phyloP scores from a whole-genome alignment of 2,329 filamentous ascomycete genomes.

The Colletotrichum endophyticum region DNA sequence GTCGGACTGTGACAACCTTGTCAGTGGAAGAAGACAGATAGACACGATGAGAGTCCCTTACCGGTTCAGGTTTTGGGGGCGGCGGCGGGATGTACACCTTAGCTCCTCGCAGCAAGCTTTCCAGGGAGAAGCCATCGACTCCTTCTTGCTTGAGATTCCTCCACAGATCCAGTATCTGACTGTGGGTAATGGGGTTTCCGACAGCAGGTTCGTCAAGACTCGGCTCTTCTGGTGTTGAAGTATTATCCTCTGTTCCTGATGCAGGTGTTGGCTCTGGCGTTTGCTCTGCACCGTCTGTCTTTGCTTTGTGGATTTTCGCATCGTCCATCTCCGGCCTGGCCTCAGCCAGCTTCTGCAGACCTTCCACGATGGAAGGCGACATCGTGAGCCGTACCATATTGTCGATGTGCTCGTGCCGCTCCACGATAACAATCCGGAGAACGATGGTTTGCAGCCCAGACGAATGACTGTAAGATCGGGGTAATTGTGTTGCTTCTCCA shows the following conservation, averaged over 20 bases:
- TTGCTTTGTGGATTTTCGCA: neutral
- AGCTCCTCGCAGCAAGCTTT: constrained; percentile 74
- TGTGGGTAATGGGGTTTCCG: constrained; percentile 75
- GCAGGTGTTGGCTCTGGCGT: neutral
- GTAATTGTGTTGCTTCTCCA: neutral
- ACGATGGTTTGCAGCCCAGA: too few species aligned
- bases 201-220: constrained; percentile 52
- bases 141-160: constrained; percentile 47
- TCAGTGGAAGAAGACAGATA: neutral
- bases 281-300: neutral
- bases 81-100: constrained; percentile 80
- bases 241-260: neutral
- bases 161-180: constrained; percentile 70
- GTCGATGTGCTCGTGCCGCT: neutral
- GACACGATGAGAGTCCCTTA: constrained; percentile 43
- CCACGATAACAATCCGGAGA: neutral
- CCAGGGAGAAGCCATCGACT: constrained; percentile 56
- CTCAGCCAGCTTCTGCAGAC: constrained; percentile 47
- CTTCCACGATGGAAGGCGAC: constrained; percentile 71
- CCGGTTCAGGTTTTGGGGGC: constrained; percentile 77
- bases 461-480: neutral
- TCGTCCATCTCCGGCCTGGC: constrained; percentile 6
- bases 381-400: constrained; percentile 81
- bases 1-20: constrained; percentile 57
- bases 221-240: constrained; percentile 42